Evolutionary conservation across 2,329 filamentous ascomycete genomes (phyloP).

Genomic region (Tolypocladium guangdongense): DNA sequence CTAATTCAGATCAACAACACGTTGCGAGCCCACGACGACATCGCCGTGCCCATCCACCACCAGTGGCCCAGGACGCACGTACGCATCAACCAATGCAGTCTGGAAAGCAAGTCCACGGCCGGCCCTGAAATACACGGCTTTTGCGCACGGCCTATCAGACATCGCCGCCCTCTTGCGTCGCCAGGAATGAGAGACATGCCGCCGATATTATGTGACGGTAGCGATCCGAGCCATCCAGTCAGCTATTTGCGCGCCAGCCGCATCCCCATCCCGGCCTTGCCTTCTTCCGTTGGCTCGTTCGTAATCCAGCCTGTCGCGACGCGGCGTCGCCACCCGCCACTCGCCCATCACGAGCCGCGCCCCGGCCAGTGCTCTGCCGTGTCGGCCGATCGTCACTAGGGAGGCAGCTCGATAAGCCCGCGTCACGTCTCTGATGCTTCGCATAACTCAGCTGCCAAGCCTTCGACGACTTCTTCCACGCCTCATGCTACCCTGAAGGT

Average conservation of each 20-base stretch:
- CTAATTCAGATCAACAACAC: neutral
- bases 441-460: slow-evolving; percentile 3
- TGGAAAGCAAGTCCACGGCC: too few relatives aligned
- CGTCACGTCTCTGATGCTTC: neutral
- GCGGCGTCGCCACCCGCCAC: neutral
- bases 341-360: neutral
- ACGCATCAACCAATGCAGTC: too few relatives aligned
- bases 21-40: too few relatives aligned
- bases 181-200: neutral
- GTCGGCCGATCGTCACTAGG: neutral
- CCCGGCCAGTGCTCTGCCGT: neutral
- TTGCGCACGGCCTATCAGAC: neutral
- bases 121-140: neutral
- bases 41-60: neutral
- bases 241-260: too few relatives aligned
- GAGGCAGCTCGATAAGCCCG: neutral
- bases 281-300: neutral
- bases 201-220: neutral
- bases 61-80: too few relatives aligned
- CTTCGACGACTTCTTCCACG: neutral
- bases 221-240: neutral
- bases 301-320: neutral
- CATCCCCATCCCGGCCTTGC: neutral
- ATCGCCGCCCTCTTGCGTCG: neutral
- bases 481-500: neutral